Conservation (phyloP, 495 filamentous ascomycete genomes). For the Penicillium herquei region DNA sequence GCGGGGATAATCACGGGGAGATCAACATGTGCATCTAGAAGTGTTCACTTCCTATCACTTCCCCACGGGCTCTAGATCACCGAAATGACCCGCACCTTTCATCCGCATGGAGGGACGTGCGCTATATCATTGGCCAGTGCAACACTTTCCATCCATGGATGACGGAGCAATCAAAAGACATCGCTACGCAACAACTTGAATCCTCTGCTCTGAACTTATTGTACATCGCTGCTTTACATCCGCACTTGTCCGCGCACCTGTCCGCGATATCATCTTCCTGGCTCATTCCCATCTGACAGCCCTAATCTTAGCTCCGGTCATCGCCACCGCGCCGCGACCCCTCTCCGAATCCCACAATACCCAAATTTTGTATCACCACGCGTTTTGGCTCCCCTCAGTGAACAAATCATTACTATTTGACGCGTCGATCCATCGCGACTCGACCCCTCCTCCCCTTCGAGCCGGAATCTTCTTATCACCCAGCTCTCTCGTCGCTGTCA, state of each 20-base stretch:
- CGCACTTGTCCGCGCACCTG: constrained; percentile 7
- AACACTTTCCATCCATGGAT: constrained; percentile 12
- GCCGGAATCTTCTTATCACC: constrained; percentile 42
- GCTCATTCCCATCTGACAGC: background rate
- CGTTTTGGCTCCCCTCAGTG: background rate
- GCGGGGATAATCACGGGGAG: background rate
- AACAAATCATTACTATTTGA: constrained; percentile 1
- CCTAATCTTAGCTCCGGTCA: background rate
- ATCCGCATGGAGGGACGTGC: constrained; percentile 43
- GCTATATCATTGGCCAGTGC: constrained; percentile 32
- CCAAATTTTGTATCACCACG: constrained; percentile 16
- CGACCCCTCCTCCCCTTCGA: constrained; percentile 11
- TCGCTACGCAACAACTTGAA: background rate
- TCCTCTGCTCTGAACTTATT: background rate
- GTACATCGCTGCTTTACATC: background rate
- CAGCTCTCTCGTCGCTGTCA: constrained; percentile 76
- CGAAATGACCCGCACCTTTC: constrained; percentile 26
- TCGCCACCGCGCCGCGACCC: constrained; percentile 18
- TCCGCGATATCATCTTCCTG: background rate
- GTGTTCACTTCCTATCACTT: constrained; percentile 12
- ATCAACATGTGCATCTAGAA: no score
- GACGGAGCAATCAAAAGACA: no score
- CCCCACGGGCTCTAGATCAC: constrained; percentile 2
- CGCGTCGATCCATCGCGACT: constrained; percentile 17
- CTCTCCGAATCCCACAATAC: constrained; percentile 18